Evolutionary conservation across 768 basidiomycete genomes (phyloP).

Genomic region (Megacollybia marginata): DNA sequence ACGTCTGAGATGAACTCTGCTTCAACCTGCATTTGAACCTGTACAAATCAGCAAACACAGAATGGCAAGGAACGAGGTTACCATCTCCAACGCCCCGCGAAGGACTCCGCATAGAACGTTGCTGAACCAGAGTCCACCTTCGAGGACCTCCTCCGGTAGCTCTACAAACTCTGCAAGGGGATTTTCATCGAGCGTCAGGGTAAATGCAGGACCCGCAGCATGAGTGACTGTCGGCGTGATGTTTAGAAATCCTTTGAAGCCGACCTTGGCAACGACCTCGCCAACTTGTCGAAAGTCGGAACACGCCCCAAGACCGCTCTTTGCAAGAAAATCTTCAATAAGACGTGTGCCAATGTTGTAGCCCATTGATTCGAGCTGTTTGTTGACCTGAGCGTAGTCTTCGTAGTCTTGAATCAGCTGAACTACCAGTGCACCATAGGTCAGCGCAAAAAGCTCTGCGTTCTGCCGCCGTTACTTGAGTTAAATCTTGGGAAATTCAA

Average conservation of each 20-base stretch:
- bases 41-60: not conserved
- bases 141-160: slow-evolving; percentile 85
- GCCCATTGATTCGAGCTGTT: slow-evolving; percentile 98
- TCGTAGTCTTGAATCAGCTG: slow-evolving; percentile 99
- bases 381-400: slow-evolving; percentile 91
- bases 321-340: slow-evolving; percentile 95
- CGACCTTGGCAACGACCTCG: slow-evolving; percentile 94
- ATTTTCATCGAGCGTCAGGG: slow-evolving; percentile 89
- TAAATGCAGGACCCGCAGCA: slow-evolving; percentile 62
- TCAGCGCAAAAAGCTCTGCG: slow-evolving; percentile 93
- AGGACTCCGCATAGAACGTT: slow-evolving; percentile 94
- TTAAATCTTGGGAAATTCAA: slow-evolving; percentile 7
- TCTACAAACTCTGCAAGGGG: slow-evolving; percentile 97
- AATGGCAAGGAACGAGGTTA: slow-evolving; percentile 25
- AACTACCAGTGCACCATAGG: slow-evolving; percentile 95
- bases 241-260: slow-evolving; percentile 96
- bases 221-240: slow-evolving; percentile 81
- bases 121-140: slow-evolving; percentile 94
- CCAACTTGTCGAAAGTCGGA: slow-evolving; percentile 91
- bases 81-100: slow-evolving; percentile 94
- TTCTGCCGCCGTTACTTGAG: slow-evolving; percentile 47
- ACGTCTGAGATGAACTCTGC: slow-evolving; percentile 85
- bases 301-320: slow-evolving; percentile 87
- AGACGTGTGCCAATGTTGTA: slow-evolving; percentile 95
- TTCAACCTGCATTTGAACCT: slow-evolving; percentile 97